Conservation (phyloP, 805 yeast genomes). For the Cyberlindnera galapagoensis region DNA sequence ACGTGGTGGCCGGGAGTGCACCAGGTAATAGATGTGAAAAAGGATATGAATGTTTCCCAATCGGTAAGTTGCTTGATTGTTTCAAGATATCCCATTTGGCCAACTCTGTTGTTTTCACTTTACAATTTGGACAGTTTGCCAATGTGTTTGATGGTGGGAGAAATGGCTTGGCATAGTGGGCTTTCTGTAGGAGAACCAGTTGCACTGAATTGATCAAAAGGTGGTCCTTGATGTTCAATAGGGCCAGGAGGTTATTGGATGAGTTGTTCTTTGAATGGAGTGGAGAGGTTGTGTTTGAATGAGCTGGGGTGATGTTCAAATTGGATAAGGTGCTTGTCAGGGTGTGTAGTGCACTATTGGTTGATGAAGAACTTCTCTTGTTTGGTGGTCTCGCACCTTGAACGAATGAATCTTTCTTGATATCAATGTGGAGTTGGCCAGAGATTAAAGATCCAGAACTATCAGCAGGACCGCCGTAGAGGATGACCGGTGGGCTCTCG, state of each 20-base stretch:
- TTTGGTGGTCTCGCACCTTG: slow-evolving; percentile 16
- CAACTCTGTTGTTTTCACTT: slow-evolving; percentile 46
- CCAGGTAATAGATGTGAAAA: slow-evolving; percentile 90
- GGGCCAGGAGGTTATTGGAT: slow-evolving; percentile 20
- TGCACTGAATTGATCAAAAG: slow-evolving; percentile 52
- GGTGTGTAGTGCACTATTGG: slow-evolving; percentile 13
- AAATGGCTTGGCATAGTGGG: slow-evolving; percentile 62
- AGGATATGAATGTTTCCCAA: slow-evolving; percentile 82
- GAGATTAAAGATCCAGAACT: slow-evolving; percentile 82
- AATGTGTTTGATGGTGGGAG: slow-evolving; percentile 44
- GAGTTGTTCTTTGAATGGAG: slow-evolving; percentile 17
- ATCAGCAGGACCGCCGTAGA: slow-evolving; percentile 74
- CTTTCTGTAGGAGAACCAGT: slow-evolving; percentile 64
- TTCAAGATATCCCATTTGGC: slow-evolving; percentile 86
- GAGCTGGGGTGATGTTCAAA: slow-evolving; percentile 21
- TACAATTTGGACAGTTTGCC: slow-evolving; percentile 54
- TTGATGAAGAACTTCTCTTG: slow-evolving; percentile 12
- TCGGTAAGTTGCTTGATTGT: slow-evolving; percentile 47
- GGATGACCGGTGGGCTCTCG: slow-evolving; percentile 87
- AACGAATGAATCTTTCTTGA: slow-evolving; percentile 28
- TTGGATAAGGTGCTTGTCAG: slow-evolving; percentile 20
- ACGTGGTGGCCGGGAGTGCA: slow-evolving; percentile 68
- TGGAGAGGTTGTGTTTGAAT: slow-evolving; percentile 18
- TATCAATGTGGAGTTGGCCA: slow-evolving; percentile 64
- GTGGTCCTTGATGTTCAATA: slow-evolving; percentile 31